These are phyloP conservation scores for Fomitopsis pinicola DNA, from an alignment of 1,284 basidiomycete species.

Conservation along the genomic window DNA sequence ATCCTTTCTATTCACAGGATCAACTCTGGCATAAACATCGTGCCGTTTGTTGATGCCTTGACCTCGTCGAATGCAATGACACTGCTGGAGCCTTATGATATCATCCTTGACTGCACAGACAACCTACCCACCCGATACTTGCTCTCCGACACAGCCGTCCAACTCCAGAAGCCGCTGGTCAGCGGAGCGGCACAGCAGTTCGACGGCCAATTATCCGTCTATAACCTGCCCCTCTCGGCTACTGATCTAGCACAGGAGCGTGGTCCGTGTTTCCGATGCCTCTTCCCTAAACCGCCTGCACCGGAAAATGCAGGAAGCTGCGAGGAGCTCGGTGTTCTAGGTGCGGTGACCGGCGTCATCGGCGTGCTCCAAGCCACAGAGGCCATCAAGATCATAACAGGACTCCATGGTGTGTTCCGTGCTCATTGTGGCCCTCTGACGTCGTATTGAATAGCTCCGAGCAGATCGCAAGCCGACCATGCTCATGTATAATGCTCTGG, in stretches of 20 bases:
- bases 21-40: constrained; percentile 61
- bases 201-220: constrained; percentile 88
- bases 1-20: constrained; percentile 41
- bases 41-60: constrained; percentile 51
- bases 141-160: constrained; percentile 86
- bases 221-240: constrained; percentile 43
- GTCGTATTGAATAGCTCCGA: background rate
- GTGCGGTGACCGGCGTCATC: constrained; percentile 86
- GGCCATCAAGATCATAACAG: constrained; percentile 79
- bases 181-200: constrained; percentile 91
- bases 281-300: constrained; percentile 79
- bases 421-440: background rate
- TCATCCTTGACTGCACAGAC: constrained; percentile 95
- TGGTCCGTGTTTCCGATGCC: constrained; percentile 92
- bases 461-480: constrained; percentile 59
- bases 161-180: constrained; percentile 74
- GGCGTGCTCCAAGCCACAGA: constrained; percentile 92
- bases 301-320: constrained; percentile 70
- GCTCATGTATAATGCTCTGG: constrained; percentile 72
- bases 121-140: constrained; percentile 92
- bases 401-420: constrained; percentile 56
- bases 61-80: constrained; percentile 55
- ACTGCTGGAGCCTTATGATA: constrained; percentile 62
- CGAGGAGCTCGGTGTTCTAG: constrained; percentile 89
- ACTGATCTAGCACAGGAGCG: background rate